phyloP scores from a whole-genome alignment of 768 basidiomycete species.

The Tephrocybe sp. region DNA sequence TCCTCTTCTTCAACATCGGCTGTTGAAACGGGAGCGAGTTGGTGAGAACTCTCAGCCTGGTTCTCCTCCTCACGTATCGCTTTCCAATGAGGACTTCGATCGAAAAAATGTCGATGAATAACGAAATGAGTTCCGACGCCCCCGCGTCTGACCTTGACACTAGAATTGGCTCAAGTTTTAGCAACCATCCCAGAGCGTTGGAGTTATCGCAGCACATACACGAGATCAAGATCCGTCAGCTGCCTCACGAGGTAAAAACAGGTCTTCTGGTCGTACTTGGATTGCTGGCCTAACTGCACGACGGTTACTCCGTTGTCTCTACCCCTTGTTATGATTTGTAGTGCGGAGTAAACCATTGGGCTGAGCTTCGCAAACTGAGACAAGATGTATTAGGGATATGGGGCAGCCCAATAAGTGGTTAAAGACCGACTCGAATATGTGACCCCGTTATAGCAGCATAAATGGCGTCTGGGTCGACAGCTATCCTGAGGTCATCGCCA shows the following conservation, averaged over 20 bases:
- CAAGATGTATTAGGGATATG: conserved; percentile 6
- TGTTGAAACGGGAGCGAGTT: conserved; percentile 9
- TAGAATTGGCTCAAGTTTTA: conserved; percentile 24
- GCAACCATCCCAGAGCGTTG: background rate
- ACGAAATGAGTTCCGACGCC: conserved; percentile 77
- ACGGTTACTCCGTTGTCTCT: conserved; percentile 77
- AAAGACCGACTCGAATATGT: conserved; percentile 67
- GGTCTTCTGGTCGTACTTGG: conserved; percentile 86
- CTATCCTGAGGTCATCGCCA: conserved; percentile 68
- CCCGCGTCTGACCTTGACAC: conserved; percentile 74
- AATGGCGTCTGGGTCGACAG: conserved; percentile 70
- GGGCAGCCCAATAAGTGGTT: background rate
- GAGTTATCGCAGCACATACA: conserved; percentile 45
- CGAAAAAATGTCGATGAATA: conserved; percentile 85
- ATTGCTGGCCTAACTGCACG: conserved; percentile 72
- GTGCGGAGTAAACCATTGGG: conserved; percentile 80
- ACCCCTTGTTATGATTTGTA: conserved; percentile 84
- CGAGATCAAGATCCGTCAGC: conserved; percentile 67
- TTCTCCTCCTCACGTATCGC: conserved; percentile 71
- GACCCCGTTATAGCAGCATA: conserved; percentile 84
- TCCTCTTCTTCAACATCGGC: conserved; percentile 31
- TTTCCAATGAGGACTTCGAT: conserved; percentile 74
- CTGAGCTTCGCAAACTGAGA: conserved; percentile 75
- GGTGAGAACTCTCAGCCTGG: conserved; percentile 38
- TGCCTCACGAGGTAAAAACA: conserved; percentile 85